A percentile compares a stretch with the other conserved stretches of the same genome.
phyloP scores from a whole-genome alignment of 805 yeast genomes.

The Candida sonorensis region DNA sequence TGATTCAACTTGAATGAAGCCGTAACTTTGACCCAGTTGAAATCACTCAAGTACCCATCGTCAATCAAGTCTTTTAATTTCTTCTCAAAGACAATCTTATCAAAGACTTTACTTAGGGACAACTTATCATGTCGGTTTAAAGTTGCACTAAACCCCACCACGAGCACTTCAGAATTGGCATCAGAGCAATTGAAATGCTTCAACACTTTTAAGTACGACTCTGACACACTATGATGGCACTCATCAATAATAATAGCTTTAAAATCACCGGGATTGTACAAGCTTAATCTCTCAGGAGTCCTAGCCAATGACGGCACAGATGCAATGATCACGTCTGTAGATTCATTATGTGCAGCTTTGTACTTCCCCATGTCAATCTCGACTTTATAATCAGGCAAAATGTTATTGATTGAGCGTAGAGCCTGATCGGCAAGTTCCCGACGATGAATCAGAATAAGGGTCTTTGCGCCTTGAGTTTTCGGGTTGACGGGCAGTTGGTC shows the following conservation, averaged over 20 bases:
- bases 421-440: slow-evolving; percentile 77
- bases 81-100: slow-evolving; percentile 67
- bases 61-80: slow-evolving; percentile 58
- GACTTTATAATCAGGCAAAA: slow-evolving; percentile 46
- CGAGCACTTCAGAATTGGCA: slow-evolving; percentile 38
- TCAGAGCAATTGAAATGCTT: slow-evolving; percentile 47
- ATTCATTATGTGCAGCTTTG: slow-evolving; percentile 29
- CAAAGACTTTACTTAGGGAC: slow-evolving; percentile 53
- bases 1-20: slow-evolving; percentile 28
- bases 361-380: slow-evolving; percentile 64
- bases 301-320: slow-evolving; percentile 64
- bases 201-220: slow-evolving; percentile 53
- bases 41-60: slow-evolving; percentile 65
- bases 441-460: slow-evolving; percentile 71
- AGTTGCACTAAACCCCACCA: slow-evolving; percentile 88
- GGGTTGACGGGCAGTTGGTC: slow-evolving; percentile 27
- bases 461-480: slow-evolving; percentile 27
- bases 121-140: slow-evolving; percentile 68
- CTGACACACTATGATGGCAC: slow-evolving; percentile 86
- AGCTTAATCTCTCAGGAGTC: slow-evolving; percentile 34
- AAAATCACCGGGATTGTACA: slow-evolving; percentile 52
- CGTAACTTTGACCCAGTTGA: slow-evolving; percentile 53
- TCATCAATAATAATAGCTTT: slow-evolving; percentile 81
- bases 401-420: slow-evolving; percentile 34
- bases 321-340: slow-evolving; percentile 65